These are phyloP conservation scores for Sclerotinia glacialis DNA, from an alignment of 2,329 filamentous ascomycete species.

Conservation along the genomic window DNA sequence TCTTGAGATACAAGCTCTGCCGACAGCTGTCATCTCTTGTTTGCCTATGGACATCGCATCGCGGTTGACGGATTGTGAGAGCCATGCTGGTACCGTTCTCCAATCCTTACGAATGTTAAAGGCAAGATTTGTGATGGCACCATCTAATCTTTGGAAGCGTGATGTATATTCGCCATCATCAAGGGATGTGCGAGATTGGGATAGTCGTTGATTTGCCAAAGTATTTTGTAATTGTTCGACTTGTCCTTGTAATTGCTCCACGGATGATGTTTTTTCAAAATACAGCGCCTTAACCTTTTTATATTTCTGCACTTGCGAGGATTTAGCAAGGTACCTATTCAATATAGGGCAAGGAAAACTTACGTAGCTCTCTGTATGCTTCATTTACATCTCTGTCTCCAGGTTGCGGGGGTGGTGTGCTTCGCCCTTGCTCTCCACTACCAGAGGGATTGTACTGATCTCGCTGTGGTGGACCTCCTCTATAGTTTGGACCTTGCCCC, in stretches of 20 bases:
- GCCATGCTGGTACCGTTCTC: constrained; percentile 76
- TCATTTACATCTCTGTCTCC: constrained; percentile 36
- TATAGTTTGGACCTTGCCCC: constrained; percentile 35
- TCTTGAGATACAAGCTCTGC: constrained; percentile 79
- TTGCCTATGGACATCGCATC: constrained; percentile 84
- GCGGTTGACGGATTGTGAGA: constrained; percentile 74
- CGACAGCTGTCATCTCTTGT: constrained; percentile 96
- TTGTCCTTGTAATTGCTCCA: constrained; percentile 86
- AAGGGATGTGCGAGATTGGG: constrained; percentile 87
- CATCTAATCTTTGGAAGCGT: constrained; percentile 86
- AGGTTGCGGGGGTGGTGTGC: constrained; percentile 45
- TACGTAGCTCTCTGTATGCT: constrained; percentile 46
- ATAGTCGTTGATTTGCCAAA: constrained; percentile 92
- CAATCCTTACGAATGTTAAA: constrained; percentile 97
- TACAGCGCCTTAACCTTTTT: constrained; percentile 98
- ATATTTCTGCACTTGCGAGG: constrained; percentile 78
- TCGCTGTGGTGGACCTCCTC: constrained; percentile 39
- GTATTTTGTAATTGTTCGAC: constrained; percentile 95
- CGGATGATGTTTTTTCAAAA: constrained; percentile 85
- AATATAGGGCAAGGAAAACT: constrained; percentile 26
- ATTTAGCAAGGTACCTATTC: constrained; percentile 22
- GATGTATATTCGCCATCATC: constrained; percentile 93
- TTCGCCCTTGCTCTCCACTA: constrained; percentile 45
- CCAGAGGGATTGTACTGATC: constrained; percentile 33
- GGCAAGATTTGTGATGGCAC: constrained; percentile 88